Conservation (phyloP, 2,329 filamentous ascomycete species). For the Fusarium nanum region DNA sequence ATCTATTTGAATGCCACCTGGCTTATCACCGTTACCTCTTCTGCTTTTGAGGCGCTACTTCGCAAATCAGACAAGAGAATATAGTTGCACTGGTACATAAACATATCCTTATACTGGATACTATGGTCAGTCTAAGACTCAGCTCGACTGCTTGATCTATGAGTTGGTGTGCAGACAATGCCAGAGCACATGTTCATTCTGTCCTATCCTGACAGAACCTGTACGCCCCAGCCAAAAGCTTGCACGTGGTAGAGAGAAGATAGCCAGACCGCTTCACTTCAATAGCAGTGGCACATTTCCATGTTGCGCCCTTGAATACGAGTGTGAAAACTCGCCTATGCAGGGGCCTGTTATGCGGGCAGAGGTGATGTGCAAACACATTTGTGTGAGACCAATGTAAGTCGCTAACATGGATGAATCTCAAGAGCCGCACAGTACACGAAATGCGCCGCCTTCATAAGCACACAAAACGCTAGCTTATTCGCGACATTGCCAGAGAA, state of each 20-base stretch:
- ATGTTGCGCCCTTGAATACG: neutral
- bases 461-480: neutral
- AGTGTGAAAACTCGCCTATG: neutral
- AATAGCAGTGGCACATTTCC: neutral
- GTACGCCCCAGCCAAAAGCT: neutral
- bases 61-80: neutral
- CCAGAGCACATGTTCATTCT: neutral
- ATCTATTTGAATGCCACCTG: neutral
- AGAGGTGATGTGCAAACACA: neutral
- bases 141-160: neutral
- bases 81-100: neutral
- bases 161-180: neutral
- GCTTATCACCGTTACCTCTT: neutral
- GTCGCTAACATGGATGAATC: neutral
- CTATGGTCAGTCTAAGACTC: neutral
- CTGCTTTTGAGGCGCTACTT: neutral
- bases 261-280: neutral
- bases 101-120: neutral
- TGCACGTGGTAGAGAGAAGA: neutral
- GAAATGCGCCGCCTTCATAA: neutral
- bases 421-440: neutral
- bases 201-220: neutral
- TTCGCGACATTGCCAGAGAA: neutral
- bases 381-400: neutral
- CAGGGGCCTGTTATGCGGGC: neutral